Percentiles rank a stretch among this genome's conserved stretches.
Evolutionary conservation across 2,329 filamentous ascomycete species (phyloP).

Genomic region (Alternaria novae-zelandiae): DNA sequence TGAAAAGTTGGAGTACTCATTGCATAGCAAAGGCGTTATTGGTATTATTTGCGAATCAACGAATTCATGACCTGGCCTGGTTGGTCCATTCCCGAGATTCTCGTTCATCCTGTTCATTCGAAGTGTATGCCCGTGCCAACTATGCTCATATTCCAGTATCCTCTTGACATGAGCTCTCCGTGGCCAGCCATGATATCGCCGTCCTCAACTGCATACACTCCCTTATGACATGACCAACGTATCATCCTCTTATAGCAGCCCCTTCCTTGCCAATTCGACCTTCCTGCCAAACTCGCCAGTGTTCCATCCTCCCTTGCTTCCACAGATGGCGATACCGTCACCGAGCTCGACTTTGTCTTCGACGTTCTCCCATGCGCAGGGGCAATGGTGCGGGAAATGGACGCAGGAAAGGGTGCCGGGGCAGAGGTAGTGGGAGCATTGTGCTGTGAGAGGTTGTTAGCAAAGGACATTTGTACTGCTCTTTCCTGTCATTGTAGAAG

Average conservation of each 20-base stretch:
- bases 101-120: neutral
- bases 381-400: slow-evolving; percentile 95
- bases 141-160: neutral
- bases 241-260: slow-evolving; percentile 62
- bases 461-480: neutral
- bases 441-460: slow-evolving; percentile 59
- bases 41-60: neutral
- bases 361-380: slow-evolving; percentile 76
- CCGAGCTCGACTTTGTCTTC: slow-evolving; percentile 72
- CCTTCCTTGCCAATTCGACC: slow-evolving; percentile 80
- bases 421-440: slow-evolving; percentile 92
- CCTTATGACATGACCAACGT: neutral
- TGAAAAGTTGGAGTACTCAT: neutral
- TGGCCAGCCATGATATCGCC: neutral
- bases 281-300: slow-evolving; percentile 74
- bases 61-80: neutral
- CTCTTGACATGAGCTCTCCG: neutral
- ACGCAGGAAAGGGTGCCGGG: slow-evolving; percentile 94
- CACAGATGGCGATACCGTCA: slow-evolving; percentile 75
- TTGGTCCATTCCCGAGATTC: neutral
- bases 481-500: no score
- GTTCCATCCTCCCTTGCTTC: slow-evolving; percentile 77
- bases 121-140: neutral
- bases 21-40: neutral
- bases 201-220: no score